phyloP scores from a whole-genome alignment of 1,139 yeast genomes.

The Pichiaceae sp. region DNA sequence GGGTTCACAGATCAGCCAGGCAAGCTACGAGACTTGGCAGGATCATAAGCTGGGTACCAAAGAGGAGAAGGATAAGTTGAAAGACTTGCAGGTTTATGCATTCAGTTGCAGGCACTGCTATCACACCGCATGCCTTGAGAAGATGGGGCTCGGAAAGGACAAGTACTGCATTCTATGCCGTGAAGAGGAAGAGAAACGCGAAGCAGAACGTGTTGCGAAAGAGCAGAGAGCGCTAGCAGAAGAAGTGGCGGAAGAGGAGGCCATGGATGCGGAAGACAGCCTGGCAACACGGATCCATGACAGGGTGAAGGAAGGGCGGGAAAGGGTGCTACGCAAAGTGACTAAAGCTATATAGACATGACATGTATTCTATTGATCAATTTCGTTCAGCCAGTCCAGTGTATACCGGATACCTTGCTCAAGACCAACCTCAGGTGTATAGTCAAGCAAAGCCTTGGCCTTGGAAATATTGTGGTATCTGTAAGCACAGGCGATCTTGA shows the following conservation, averaged over 20 bases:
- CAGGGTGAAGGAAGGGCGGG: background rate
- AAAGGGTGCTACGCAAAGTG: background rate
- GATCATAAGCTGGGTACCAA: slow-evolving; percentile 13
- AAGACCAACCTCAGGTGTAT: slow-evolving; percentile 70
- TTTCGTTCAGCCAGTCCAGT: slow-evolving; percentile 83
- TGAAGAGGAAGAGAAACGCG: slow-evolving; percentile 1
- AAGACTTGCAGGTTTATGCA: slow-evolving; percentile 28
- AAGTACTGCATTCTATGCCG: slow-evolving; percentile 24
- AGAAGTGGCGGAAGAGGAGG: background rate
- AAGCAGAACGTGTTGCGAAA: background rate
- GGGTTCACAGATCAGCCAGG: slow-evolving; percentile 47
- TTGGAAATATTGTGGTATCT: slow-evolving; percentile 89
- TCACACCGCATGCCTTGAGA: slow-evolving; percentile 51
- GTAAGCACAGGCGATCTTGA: slow-evolving; percentile 85
- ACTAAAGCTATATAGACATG: background rate
- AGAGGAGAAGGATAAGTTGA: slow-evolving; percentile 3
- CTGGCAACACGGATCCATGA: background rate
- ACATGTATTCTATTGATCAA: slow-evolving; percentile 11
- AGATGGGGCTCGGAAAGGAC: slow-evolving; percentile 29
- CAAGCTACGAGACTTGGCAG: slow-evolving; percentile 41
- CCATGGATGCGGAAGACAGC: background rate
- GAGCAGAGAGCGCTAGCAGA: background rate
- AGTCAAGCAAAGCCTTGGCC: slow-evolving; percentile 73
- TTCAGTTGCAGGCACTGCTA: slow-evolving; percentile 61
- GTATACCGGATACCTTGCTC: slow-evolving; percentile 80